These are phyloP conservation scores for Scedosporium boydii DNA, from an alignment of 2,329 filamentous ascomycete genomes.

Conservation along the genomic window DNA sequence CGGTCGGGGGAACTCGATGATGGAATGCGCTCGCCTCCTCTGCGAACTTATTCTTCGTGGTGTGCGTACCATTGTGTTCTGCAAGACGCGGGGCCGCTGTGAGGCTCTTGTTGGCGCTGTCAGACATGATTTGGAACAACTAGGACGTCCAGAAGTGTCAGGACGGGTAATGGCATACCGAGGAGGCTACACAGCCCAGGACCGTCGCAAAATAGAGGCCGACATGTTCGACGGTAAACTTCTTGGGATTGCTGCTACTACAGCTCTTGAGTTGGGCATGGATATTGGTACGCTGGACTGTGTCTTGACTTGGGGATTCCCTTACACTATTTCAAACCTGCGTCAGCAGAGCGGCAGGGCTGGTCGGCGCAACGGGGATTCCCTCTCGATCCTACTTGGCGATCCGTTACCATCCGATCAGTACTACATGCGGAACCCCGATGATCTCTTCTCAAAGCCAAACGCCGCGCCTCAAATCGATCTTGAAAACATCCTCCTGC, in stretches of 20 bases:
- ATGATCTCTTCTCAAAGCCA: slow-evolving; percentile 85
- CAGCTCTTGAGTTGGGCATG: slow-evolving; percentile 83
- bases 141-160: slow-evolving; percentile 67
- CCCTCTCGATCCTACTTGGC: slow-evolving; percentile 79
- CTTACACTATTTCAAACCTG: slow-evolving; percentile 89
- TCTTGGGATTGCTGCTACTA: slow-evolving; percentile 87
- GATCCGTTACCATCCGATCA: slow-evolving; percentile 89
- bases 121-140: slow-evolving; percentile 61
- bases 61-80: slow-evolving; percentile 88
- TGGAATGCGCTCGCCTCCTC: slow-evolving; percentile 82
- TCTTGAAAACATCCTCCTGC: slow-evolving; percentile 78
- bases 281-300: slow-evolving; percentile 93
- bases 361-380: slow-evolving; percentile 86
- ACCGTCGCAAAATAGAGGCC: slow-evolving; percentile 76
- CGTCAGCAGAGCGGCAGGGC: slow-evolving; percentile 91
- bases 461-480: slow-evolving; percentile 87
- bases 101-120: slow-evolving; percentile 76
- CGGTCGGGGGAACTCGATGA: slow-evolving; percentile 72
- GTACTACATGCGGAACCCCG: slow-evolving; percentile 93
- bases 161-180: slow-evolving; percentile 88
- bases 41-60: slow-evolving; percentile 82
- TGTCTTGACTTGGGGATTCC: slow-evolving; percentile 88
- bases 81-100: slow-evolving; percentile 76
- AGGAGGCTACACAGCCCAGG: slow-evolving; percentile 87
- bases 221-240: slow-evolving; percentile 98